Evolutionary conservation across 768 basidiomycete genomes (phyloP).

Genomic region (Russula sp.): DNA sequence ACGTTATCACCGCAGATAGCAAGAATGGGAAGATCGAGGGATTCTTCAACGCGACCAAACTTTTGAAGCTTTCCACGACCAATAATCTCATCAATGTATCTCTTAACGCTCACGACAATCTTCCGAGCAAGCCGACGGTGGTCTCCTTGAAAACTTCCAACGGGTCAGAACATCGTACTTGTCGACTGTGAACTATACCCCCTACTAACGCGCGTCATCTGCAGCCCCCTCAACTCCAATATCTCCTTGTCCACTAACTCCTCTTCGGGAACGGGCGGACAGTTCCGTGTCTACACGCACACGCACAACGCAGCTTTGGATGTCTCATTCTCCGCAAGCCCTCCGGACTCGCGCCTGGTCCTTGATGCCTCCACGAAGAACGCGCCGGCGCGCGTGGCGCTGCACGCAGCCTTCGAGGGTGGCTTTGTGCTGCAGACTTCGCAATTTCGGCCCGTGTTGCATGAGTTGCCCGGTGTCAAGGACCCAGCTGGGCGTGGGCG

Average conservation of each 20-base stretch:
- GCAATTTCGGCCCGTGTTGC: background rate
- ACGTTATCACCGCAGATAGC: background rate
- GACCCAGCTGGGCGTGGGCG: constrained; percentile 1
- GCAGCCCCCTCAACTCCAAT: background rate
- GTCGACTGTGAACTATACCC: background rate
- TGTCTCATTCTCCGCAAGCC: background rate
- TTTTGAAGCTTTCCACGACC: constrained; percentile 1
- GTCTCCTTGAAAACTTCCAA: background rate
- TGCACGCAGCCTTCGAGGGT: constrained; percentile 9
- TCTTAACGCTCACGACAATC: background rate
- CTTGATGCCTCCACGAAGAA: background rate
- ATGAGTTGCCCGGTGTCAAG: background rate
- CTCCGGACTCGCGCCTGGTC: constrained; percentile 2
- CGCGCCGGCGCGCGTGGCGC: background rate
- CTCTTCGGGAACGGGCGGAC: background rate
- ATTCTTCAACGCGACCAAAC: background rate
- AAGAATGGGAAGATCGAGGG: constrained; percentile 8
- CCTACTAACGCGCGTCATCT: background rate
- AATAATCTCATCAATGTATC: constrained; percentile 2
- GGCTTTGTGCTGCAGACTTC: background rate
- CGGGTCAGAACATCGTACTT: background rate
- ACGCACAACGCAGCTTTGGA: constrained; percentile 4
- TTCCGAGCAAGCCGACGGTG: background rate
- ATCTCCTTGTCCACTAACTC: constrained; percentile 1
- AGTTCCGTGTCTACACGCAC: constrained; percentile 2